Evolutionary conservation across 2,329 filamentous ascomycete species (phyloP).

Genomic region (Pseudogymnoascus sp.): DNA sequence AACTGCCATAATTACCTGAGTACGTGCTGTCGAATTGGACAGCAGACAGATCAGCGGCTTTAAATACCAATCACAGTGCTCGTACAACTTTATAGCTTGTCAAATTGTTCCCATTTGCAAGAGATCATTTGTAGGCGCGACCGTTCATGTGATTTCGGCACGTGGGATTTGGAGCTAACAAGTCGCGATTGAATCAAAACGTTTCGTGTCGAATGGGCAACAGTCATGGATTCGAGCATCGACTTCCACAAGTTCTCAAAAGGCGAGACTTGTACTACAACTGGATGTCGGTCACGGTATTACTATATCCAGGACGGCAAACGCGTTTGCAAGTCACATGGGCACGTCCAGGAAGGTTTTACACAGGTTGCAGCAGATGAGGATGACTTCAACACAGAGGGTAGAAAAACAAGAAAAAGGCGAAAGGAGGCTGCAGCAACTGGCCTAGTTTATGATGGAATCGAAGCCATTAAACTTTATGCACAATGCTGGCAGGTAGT

Average conservation of each 20-base stretch:
- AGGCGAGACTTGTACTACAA: constrained; percentile 43
- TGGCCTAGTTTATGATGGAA: constrained; percentile 51
- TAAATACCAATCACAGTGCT: not conserved
- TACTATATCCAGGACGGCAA: constrained; percentile 54
- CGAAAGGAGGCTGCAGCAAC: constrained; percentile 48
- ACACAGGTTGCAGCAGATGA: constrained; percentile 49
- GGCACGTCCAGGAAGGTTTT: constrained; percentile 50
- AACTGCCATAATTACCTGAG: not conserved
- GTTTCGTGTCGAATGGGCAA: not conserved
- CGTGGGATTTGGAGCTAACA: constrained; percentile 1
- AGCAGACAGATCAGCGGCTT: not conserved
- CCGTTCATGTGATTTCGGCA: constrained; percentile 2
- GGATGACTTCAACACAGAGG: constrained; percentile 57
- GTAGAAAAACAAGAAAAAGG: constrained; percentile 46
- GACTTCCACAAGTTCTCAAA: constrained; percentile 33
- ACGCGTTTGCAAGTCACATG: constrained; percentile 52
- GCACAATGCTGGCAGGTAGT: constrained; percentile 78
- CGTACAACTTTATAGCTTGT: not conserved
- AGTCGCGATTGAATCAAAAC: not conserved
- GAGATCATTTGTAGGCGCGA: not conserved
- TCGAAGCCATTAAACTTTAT: constrained; percentile 66
- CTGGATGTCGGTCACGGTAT: constrained; percentile 51
- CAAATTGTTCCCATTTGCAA: not conserved
- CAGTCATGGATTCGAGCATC: constrained; percentile 25
- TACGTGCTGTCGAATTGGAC: not conserved